These are phyloP conservation scores for Fomes fomentarius DNA, from an alignment of 1,284 basidiomycete species.

Conservation along the genomic window DNA sequence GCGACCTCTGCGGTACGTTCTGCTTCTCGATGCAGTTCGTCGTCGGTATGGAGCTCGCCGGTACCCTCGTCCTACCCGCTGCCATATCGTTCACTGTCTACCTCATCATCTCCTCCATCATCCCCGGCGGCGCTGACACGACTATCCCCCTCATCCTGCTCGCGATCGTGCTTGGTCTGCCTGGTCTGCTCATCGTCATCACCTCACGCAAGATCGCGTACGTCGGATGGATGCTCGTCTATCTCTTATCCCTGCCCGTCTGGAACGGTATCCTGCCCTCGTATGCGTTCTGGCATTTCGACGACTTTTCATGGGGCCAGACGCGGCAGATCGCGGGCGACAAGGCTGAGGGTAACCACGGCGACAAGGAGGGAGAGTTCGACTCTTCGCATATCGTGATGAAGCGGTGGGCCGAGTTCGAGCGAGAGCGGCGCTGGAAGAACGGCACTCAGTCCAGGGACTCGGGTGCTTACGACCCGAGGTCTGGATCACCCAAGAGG, in stretches of 20 bases:
- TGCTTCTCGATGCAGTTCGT: constrained; percentile 99
- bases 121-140: constrained; percentile 79
- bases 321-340: constrained; percentile 88
- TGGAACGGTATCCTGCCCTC: constrained; percentile 97
- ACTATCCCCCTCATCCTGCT: constrained; percentile 95
- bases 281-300: constrained; percentile 99
- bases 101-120: constrained; percentile 84
- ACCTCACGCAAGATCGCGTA: constrained; percentile 94
- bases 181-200: constrained; percentile 92
- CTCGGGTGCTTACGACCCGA: constrained; percentile 65
- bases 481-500: constrained; percentile 57
- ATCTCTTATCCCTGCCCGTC: constrained; percentile 89
- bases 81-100: constrained; percentile 97
- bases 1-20: constrained; percentile 94
- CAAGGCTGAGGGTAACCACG: constrained; percentile 63
- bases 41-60: constrained; percentile 96
- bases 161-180: constrained; percentile 93
- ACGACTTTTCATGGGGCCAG: constrained; percentile 99
- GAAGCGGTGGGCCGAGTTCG: constrained; percentile 99
- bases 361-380: constrained; percentile 94
- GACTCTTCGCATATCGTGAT: constrained; percentile 96
- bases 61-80: constrained; percentile 95
- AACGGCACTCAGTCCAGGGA: constrained; percentile 84
- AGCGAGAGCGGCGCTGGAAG: constrained; percentile 94
- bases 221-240: constrained; percentile 96